Evolutionary conservation across 2,329 filamentous ascomycete genomes (phyloP).

Genomic region (Juglanconis sp.): DNA sequence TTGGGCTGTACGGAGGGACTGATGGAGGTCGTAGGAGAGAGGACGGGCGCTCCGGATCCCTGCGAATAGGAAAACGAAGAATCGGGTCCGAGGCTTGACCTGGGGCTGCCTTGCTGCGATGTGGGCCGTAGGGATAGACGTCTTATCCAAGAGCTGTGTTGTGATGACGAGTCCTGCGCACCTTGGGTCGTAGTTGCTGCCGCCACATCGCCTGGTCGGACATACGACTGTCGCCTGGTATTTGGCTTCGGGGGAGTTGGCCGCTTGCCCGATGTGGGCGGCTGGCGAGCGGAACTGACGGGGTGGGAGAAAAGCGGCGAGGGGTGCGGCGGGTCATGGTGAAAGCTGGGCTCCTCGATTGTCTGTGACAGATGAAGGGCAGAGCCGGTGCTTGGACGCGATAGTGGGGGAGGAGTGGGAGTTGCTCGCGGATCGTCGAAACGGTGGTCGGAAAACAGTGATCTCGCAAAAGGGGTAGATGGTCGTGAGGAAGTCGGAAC

Average conservation of each 20-base stretch:
- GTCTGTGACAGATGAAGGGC: slow-evolving; percentile 32
- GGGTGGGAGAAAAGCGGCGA: slow-evolving; percentile 26
- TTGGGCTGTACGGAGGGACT: slow-evolving; percentile 58
- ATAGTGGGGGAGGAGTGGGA: slow-evolving; percentile 27
- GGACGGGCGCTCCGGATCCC: slow-evolving; percentile 63
- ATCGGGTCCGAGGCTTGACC: slow-evolving; percentile 60
- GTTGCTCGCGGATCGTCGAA: slow-evolving; percentile 20
- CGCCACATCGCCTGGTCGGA: slow-evolving; percentile 36
- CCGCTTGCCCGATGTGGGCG: slow-evolving; percentile 37
- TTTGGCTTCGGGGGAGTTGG: slow-evolving; percentile 36
- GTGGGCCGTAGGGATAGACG: slow-evolving; percentile 64
- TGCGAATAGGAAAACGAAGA: slow-evolving; percentile 65
- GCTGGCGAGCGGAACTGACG: slow-evolving; percentile 25
- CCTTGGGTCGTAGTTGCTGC: slow-evolving; percentile 40
- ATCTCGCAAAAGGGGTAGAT: slow-evolving; percentile 29
- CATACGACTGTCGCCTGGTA: slow-evolving; percentile 41
- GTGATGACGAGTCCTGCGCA: slow-evolving; percentile 56
- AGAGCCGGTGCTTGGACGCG: slow-evolving; percentile 44
- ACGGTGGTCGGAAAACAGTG: slow-evolving; percentile 26
- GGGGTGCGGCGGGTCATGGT: slow-evolving; percentile 20
- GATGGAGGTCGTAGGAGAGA: slow-evolving; percentile 38
- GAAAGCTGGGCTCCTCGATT: slow-evolving; percentile 25
- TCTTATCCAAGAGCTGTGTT: slow-evolving; percentile 68
- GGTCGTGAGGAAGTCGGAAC: slow-evolving; percentile 28
- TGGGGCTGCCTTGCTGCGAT: slow-evolving; percentile 61